Base-by-base conservation (phyloP, 2,329 filamentous ascomycete species). In the Fusarium lateritium region DNA sequence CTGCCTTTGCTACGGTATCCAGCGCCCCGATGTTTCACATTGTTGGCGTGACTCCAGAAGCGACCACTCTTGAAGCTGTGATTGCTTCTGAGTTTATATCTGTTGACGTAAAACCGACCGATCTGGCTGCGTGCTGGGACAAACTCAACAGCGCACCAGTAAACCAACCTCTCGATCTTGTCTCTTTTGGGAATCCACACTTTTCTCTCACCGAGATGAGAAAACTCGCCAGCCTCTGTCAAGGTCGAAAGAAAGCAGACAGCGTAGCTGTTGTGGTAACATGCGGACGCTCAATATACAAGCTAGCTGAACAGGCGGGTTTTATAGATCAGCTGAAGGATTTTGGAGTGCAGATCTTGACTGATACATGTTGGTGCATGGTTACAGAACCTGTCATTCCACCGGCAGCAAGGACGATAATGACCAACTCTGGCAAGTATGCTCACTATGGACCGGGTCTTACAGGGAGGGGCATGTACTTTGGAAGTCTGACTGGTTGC, bases 11-110 rank as follows among this genome's bases (percentile, higher is more conserved):
- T 7, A 73, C 71, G 0, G 52, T 53, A 21, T 71, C 71, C 1
- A 63, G 69, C 4, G 71, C 71, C 0, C 69, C 71, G 4, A 69
- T 72, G 70, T 73, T 73, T 28, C 70, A 73, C 13, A 73, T 73
- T 5, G 55, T 62, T 5, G 53, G 56, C 2, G 21, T 69, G 4
- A 73, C 70, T 1, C 70, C 70, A 13, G 70, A 73, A 19, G 70
- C 70, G n/a, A 39, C 42, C 4, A 58, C 21, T 0, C 46, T 73
- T 2, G 38, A 67, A 1, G 15, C 54, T 11, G 50, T 67, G 0
- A 7, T 26, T 2, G 21, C 49, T 3, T n/a, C 47, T 17, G 47
- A 33, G 1, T 17, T 39, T 9, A 17, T 15, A 2, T 14, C 47
- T 15, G 36, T 57, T 5, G 24, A 70, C 6, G 17, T 72, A 5